Percentiles rank a stretch among this genome's conserved stretches.
Conservation (phyloP, 2,329 filamentous ascomycete genomes). For the Aspergillus texensis region DNA sequence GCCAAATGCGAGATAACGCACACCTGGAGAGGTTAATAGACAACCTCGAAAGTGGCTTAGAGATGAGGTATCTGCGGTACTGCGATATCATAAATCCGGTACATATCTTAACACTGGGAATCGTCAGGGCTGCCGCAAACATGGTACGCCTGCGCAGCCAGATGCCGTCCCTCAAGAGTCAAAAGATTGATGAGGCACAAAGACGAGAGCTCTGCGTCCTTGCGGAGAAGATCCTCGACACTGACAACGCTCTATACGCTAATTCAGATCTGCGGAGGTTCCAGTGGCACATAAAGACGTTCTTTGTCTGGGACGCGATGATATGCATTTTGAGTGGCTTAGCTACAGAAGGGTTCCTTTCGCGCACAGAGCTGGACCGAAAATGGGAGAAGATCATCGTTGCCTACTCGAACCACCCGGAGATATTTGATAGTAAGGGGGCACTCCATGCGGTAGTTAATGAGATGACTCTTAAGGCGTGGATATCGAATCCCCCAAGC, state of each 20-base stretch:
- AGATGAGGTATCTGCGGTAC: slow-evolving; percentile 36
- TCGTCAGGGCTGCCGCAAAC: slow-evolving; percentile 40
- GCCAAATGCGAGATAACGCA: slow-evolving; percentile 12
- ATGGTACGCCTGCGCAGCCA: slow-evolving; percentile 49
- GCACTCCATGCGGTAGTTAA: slow-evolving; percentile 7
- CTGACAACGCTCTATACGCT: slow-evolving; percentile 39
- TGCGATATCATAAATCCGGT: slow-evolving; percentile 40
- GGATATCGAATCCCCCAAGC: slow-evolving; percentile 13
- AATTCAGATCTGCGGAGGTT: slow-evolving; percentile 41
- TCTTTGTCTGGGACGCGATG: slow-evolving; percentile 54
- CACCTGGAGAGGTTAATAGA: slow-evolving; percentile 26
- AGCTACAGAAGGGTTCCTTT: slow-evolving; percentile 34
- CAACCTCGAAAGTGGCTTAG: slow-evolving; percentile 35
- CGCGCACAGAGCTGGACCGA: slow-evolving; percentile 25
- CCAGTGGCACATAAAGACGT: slow-evolving; percentile 46
- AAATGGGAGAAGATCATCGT: slow-evolving; percentile 49
- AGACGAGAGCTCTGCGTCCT: slow-evolving; percentile 10
- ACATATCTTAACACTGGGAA: slow-evolving; percentile 47
- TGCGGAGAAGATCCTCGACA: slow-evolving; percentile 23
- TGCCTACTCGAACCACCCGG: slow-evolving; percentile 46
- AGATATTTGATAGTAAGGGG: slow-evolving; percentile 34
- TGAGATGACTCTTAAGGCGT: slow-evolving; percentile 14
- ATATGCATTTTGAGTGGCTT: slow-evolving; percentile 49
- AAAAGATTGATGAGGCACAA: slow-evolving; percentile 10
- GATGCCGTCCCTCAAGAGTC: slow-evolving; percentile 33